Evolutionary conservation across 2,329 filamentous ascomycete species (phyloP), one percentile per base, ranked within the genome.

Genomic region (Ophiocordyceps unilateralis): DNA sequence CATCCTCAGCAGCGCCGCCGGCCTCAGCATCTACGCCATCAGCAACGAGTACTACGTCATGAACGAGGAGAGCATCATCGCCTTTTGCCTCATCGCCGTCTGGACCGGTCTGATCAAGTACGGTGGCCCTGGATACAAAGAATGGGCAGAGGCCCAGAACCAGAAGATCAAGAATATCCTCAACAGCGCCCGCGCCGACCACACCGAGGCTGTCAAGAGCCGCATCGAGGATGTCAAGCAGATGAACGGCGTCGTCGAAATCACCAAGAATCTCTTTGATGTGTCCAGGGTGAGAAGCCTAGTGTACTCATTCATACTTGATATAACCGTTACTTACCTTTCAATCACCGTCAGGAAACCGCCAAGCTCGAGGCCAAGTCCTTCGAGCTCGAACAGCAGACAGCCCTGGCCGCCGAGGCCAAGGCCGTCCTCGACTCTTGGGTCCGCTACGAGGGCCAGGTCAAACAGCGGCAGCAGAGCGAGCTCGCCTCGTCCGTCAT

Each of bases 31-130:
- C 65, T 93, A 91, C 62, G 91, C 87, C 59, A 87, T 98, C 69
- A 93, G 84, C 80, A 98, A 93, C 71, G 91, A 98, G 78, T 87
- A 96, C 74, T 96, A 95, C 69, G 87, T 98, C 63, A 76, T 98
- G 69, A 98, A 98, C 72, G 91, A 98, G 76, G 91, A 98, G 74
- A 83, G 88, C 50, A 83, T 98, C 61, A 84, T 93, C 60, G 84
- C 85, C 53, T 77, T 98, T 69, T 91, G 83, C 65, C 74, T 98
- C 58, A 72, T 96, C 61, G 86, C 82, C 62, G 84, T 96, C 61
- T 98, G 93, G 82, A 81, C 74, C 59, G 86, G 80, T 49, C 75
- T 94, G 57, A 89, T 85, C 70, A 91, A 93, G 69, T 95, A 86
- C 64, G 87, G 84, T 58, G 91, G 89, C 44, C 91, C 91, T 47